phyloP scores from a whole-genome alignment of 495 filamentous ascomycete species.

The Neurospora sp. region DNA sequence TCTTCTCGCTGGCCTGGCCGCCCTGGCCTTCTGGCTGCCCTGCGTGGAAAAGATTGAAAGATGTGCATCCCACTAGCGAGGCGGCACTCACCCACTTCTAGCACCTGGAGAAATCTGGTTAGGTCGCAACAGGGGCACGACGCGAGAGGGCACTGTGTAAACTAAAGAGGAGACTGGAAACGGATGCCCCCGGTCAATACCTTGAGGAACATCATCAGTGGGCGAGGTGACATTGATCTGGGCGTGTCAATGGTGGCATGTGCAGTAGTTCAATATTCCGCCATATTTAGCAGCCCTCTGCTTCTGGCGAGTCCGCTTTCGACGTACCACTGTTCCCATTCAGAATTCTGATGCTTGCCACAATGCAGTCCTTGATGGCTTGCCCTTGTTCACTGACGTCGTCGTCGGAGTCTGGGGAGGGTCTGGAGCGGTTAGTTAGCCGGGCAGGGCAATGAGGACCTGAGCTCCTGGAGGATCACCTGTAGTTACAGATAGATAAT shows the following conservation, averaged over 20 bases:
- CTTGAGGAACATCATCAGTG: conserved; percentile 9
- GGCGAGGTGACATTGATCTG: conserved; percentile 15
- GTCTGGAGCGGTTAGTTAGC: background rate
- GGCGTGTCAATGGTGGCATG: conserved; percentile 16
- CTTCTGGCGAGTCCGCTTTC: conserved; percentile 6
- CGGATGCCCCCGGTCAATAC: conserved; percentile 13
- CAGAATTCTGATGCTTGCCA: background rate
- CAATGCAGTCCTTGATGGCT: background rate
- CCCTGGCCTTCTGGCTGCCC: background rate
- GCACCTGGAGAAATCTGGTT: background rate
- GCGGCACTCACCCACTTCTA: conserved; percentile 5
- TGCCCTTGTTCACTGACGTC: background rate
- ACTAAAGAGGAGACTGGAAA: conserved; percentile 10
- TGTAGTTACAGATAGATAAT: background rate
- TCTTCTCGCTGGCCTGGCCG: background rate
- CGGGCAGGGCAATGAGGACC: background rate
- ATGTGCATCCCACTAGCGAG: conserved; percentile 19
- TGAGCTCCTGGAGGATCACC: background rate
- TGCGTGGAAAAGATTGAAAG: conserved; percentile 15
- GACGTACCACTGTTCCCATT: conserved; percentile 8
- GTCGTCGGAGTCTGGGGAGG: background rate
- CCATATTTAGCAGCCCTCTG: conserved; percentile 27
- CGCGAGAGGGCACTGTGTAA: background rate
- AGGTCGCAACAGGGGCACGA: background rate
- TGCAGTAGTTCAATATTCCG: conserved; percentile 24